Base-by-base conservation (phyloP, 2,329 filamentous ascomycete genomes). In the Fusarium irregulare region DNA sequence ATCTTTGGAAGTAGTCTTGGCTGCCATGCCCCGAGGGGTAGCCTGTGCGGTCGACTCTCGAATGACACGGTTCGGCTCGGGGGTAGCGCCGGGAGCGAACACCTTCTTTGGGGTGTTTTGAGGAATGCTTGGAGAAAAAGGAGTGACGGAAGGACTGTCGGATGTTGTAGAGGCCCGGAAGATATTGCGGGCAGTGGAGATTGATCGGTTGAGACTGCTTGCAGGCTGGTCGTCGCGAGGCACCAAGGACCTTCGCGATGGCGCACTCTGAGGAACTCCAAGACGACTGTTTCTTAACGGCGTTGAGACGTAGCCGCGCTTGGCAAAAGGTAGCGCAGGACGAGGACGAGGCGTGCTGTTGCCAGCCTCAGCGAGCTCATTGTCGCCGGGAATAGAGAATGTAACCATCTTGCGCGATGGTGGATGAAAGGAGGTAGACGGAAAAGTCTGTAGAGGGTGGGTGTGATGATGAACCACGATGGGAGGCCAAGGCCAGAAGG, bases 1-100 rank as follows among this genome's bases (percentile, higher is more conserved):
- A 46, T 88, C 85, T 65, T 83, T 83, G 20, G 84, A 83, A 4
- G 81, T 76, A 8, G 83, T 81, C 75, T 83, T 84, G 27, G 83
- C 79, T 68, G 83, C 81, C 80, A 88, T 80, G 59, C 84, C 85
- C 40, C 83, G 83, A 23, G 83, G 81, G 7, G 81, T 83, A 53
- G 81, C 81, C 73, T 87, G 83, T 30, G 82, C 80, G 4, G 81
- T 83, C 2, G 81, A 81, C 60, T 82, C 82, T 47, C 84, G 82
- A 51, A 81, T 81, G 67, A 82, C 66, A 73, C 82, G 74, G 74
- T 77, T 79, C 44, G 80, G 77, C 56, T 81, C 83, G 21, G 84
- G 83, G 4, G 84, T 86, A 41, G 78, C 78, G 53, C 80, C 76
- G 54, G 83, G 74, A 68, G 84, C 80, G 68, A 87, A 86, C 48